Conservation (phyloP, 2,329 filamentous ascomycete genomes). For the Alternaria hordeiaustralica region DNA sequence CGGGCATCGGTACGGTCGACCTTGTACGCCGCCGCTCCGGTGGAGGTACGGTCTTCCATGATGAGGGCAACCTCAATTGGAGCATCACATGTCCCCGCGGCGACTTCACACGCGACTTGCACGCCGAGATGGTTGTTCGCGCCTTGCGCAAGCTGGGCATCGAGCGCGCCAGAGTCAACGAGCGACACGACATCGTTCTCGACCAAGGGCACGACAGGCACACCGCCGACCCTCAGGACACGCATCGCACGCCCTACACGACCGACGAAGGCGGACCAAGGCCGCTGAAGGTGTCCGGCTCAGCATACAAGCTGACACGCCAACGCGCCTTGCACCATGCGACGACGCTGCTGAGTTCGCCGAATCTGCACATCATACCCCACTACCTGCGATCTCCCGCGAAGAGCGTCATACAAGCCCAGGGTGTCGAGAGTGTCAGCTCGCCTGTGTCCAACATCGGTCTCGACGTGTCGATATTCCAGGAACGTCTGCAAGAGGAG, state of each 20-base stretch:
- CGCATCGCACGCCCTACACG: slow-evolving; percentile 55
- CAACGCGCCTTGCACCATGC: slow-evolving; percentile 87
- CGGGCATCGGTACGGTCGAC: slow-evolving; percentile 54
- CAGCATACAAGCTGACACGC: slow-evolving; percentile 90
- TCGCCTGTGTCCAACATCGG: slow-evolving; percentile 83
- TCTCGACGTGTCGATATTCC: slow-evolving; percentile 57
- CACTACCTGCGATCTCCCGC: slow-evolving; percentile 79
- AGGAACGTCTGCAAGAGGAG: slow-evolving; percentile 56
- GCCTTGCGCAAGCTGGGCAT: slow-evolving; percentile 70
- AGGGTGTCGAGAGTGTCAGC: slow-evolving; percentile 89
- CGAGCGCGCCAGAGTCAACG: slow-evolving; percentile 75
- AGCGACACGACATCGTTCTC: slow-evolving; percentile 90
- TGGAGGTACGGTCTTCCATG: slow-evolving; percentile 93
- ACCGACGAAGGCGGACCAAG: slow-evolving; percentile 36
- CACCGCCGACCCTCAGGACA: slow-evolving; percentile 45
- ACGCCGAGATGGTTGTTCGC: slow-evolving; percentile 92
- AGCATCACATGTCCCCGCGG: slow-evolving; percentile 83
- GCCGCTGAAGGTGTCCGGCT: slow-evolving; percentile 83
- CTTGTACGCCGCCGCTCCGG: slow-evolving; percentile 86
- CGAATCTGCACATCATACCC: slow-evolving; percentile 73
- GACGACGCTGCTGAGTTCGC: slow-evolving; percentile 81
- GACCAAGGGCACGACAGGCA: slow-evolving; percentile 53
- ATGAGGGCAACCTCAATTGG: slow-evolving; percentile 92
- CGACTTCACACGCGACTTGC: slow-evolving; percentile 80
- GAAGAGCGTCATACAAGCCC: slow-evolving; percentile 75